phyloP scores from a whole-genome alignment of 148 eudicot species.

The Rhododendron molle region DNA sequence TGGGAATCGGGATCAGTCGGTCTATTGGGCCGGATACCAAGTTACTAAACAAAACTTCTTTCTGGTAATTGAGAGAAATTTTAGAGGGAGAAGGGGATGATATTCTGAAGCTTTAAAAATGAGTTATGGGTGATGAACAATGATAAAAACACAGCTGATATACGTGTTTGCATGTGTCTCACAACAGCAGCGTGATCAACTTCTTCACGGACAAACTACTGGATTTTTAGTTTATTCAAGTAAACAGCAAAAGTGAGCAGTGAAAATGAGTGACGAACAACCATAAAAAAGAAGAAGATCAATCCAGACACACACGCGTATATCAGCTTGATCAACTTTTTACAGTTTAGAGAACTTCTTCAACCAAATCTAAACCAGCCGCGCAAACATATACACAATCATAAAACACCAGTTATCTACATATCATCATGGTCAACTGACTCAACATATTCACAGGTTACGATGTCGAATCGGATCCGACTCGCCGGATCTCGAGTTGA shows the following conservation, averaged over 20 bases:
- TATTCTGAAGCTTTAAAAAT: no score
- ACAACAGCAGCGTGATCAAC: neutral
- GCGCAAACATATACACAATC: neutral
- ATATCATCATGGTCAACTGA: neutral
- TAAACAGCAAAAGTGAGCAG: neutral
- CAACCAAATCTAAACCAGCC: neutral
- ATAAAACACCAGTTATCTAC: neutral
- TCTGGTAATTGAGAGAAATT: neutral
- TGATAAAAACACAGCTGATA: neutral
- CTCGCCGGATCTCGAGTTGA: neutral
- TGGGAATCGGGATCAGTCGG: no score
- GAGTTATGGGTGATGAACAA: neutral
- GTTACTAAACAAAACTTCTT: no score
- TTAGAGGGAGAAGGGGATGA: neutral
- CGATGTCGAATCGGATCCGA: neutral
- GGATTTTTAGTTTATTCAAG: neutral
- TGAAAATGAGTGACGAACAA: neutral
- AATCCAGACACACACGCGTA: neutral
- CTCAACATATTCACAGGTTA: neutral
- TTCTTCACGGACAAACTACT: neutral
- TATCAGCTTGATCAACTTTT: neutral
- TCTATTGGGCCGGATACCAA: neutral
- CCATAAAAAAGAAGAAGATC: neutral
- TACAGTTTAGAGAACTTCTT: neutral
- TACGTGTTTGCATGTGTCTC: neutral